A percentile compares a stretch with the other conserved stretches of the same genome.
phyloP scores from a whole-genome alignment of 306 rosid species.

The Mimosa bimucronata region DNA sequence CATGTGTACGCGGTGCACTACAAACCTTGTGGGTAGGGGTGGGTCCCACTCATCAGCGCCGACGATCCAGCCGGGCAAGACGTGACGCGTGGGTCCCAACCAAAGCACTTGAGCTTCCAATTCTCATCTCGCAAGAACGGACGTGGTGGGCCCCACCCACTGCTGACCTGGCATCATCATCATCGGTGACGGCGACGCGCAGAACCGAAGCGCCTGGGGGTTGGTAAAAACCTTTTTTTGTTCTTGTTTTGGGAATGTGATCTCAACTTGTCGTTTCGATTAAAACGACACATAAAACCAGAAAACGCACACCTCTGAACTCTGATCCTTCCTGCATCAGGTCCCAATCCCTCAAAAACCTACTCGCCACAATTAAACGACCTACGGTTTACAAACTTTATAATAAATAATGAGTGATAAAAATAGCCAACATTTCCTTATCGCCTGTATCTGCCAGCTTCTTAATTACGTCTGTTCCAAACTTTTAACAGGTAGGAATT shows the following conservation, averaged over 20 bases:
- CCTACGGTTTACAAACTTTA: neutral
- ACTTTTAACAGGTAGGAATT: neutral
- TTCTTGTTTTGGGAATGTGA: neutral
- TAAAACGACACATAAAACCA: neutral
- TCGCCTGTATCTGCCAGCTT: neutral
- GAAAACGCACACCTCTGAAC: neutral
- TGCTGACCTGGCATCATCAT: conserved; percentile 6
- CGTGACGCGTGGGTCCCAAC: conserved; percentile 61
- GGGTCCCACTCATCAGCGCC: conserved; percentile 39
- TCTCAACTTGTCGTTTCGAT: neutral
- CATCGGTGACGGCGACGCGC: conserved; percentile 38
- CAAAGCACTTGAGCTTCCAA: conserved; percentile 8
- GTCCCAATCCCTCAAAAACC: neutral
- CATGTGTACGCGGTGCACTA: conserved; percentile 53
- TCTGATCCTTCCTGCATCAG: too few relatives aligned
- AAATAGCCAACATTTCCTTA: neutral
- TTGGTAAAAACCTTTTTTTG: neutral
- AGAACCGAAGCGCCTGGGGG: neutral
- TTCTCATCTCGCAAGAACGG: conserved; percentile 7
- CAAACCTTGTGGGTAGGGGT: conserved; percentile 5
- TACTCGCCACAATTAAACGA: neutral
- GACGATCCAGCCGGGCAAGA: conserved; percentile 48
- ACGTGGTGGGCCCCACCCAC: conserved; percentile 30
- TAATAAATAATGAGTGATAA: too few relatives aligned
- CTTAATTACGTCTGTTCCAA: neutral